Base-by-base conservation (phyloP, 2,329 filamentous ascomycete genomes). In the Colletotrichum liriopes region DNA sequence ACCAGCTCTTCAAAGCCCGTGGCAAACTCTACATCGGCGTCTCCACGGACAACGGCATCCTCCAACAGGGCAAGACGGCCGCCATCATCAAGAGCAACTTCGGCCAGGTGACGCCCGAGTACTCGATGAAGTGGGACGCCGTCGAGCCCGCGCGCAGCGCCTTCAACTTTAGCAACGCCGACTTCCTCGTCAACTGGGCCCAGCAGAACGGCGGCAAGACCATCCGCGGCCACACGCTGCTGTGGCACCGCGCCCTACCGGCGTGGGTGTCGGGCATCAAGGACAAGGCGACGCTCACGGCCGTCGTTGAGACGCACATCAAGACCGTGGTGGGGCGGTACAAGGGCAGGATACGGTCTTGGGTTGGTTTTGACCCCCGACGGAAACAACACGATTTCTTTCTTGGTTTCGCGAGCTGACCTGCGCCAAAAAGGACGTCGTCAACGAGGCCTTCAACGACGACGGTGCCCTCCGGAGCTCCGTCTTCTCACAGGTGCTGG, bases 81-180 rank as follows among this genome's bases (percentile, higher is more conserved):
- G 83, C 84, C 69, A 85, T 92, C 77, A 88, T 93, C 79, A 85
- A 86, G 73, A 81, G 84, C 60, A 83, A 92, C 79, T 93, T 93
- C 74, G 91, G 91, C 26, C 87, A 90, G 78, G 84, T 93, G 26
- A 93, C 91, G 0, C 86, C 88, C 1, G 92, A 93, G 83, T 93
- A 93, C 84, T 89, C 85, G 77, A 91, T 92, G 88, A 93, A 93
- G 82, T 93, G 91, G 91, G 89, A 92, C 74, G 82, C 86, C 43
- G 84, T 84, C 20, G 84, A 92, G 80, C 77, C 77, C n/a, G 78
- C 81, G 41, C 82, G 83, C 71, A 86, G 85, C 72, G 76, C 74
- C 1, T 93, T 91, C 85, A 89, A 82, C 73, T 91, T 90, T 75
- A 78, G 75, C 18, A 81, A 81, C n/a, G 86, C 89, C 14, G 91